Evolutionary conservation across 768 basidiomycete species (phyloP).

Genomic region (Solioccasus polychromus): DNA sequence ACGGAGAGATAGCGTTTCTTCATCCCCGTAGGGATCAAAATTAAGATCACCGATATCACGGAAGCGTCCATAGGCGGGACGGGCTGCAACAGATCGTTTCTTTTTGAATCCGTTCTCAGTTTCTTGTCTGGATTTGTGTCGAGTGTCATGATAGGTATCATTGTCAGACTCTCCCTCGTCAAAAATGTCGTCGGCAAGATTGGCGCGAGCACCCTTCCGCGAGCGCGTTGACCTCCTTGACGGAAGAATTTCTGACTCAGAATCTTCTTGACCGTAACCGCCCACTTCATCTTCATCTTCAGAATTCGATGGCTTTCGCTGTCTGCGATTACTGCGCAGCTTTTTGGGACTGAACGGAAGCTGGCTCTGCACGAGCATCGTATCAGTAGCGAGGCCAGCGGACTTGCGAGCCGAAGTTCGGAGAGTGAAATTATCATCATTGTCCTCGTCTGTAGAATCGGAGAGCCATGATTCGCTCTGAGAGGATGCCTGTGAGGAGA

Average conservation of each 20-base stretch:
- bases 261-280: constrained; percentile 34
- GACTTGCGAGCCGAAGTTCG: constrained; percentile 13
- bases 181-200: constrained; percentile 28
- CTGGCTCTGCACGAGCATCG: constrained; percentile 21
- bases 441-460: constrained; percentile 30
- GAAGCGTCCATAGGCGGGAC: constrained; percentile 50
- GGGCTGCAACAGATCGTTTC: constrained; percentile 34
- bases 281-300: constrained; percentile 43
- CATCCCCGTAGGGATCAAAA: constrained; percentile 48
- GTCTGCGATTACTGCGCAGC: constrained; percentile 37
- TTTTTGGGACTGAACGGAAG: constrained; percentile 72
- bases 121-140: constrained; percentile 4
- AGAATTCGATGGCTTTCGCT: constrained; percentile 21
- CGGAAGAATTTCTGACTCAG: constrained; percentile 20
- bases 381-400: constrained; percentile 10
- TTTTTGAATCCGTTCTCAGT: constrained; percentile 20
- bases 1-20: constrained; percentile 53
- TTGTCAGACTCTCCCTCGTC: constrained; percentile 32
- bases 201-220: constrained; percentile 37
- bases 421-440: constrained; percentile 9
- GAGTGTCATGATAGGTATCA: constrained; percentile 28
- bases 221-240: constrained; percentile 50
- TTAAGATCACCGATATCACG: constrained; percentile 41
- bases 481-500: constrained; percentile 3
- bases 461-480: constrained; percentile 9